These are phyloP conservation scores for Forsythia viridissima DNA, from an alignment of 257 asterid species.

Conservation along the genomic window DNA sequence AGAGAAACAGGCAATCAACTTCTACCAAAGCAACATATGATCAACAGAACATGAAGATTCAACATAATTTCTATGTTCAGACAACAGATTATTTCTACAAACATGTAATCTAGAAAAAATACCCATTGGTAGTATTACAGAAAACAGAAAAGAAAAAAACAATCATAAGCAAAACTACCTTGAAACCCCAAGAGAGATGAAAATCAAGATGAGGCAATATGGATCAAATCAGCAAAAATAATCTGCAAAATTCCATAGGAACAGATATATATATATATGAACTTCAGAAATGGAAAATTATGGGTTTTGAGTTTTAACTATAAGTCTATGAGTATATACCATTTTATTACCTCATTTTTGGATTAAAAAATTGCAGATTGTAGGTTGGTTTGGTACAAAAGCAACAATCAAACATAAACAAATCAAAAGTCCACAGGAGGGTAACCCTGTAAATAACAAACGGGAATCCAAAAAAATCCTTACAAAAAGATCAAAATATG, in stretches of 20 bases:
- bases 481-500: constrained; percentile 8
- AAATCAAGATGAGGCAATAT: constrained; percentile 34
- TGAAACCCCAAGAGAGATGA: constrained; percentile 23
- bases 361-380: constrained; percentile 23
- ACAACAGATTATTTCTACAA: constrained; percentile 3
- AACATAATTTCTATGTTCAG: neutral
- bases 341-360: constrained; percentile 21
- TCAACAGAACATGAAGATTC: constrained; percentile 5
- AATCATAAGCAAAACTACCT: constrained; percentile 29
- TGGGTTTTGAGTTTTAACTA: constrained; percentile 44
- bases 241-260: constrained; percentile 27
- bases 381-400: constrained; percentile 46
- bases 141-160: neutral
- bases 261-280: constrained; percentile 6
- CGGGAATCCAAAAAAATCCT: constrained; percentile 22
- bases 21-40: constrained; percentile 13
- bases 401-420: constrained; percentile 36
- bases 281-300: constrained; percentile 23
- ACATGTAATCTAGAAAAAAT: constrained; percentile 7
- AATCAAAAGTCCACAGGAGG: constrained; percentile 29
- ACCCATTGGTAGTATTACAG: neutral
- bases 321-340: constrained; percentile 19
- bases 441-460: constrained; percentile 26
- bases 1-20: neutral
- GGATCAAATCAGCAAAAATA: constrained; percentile 31